phyloP scores from a whole-genome alignment of 257 asterid species.

The Ilex asprella region DNA sequence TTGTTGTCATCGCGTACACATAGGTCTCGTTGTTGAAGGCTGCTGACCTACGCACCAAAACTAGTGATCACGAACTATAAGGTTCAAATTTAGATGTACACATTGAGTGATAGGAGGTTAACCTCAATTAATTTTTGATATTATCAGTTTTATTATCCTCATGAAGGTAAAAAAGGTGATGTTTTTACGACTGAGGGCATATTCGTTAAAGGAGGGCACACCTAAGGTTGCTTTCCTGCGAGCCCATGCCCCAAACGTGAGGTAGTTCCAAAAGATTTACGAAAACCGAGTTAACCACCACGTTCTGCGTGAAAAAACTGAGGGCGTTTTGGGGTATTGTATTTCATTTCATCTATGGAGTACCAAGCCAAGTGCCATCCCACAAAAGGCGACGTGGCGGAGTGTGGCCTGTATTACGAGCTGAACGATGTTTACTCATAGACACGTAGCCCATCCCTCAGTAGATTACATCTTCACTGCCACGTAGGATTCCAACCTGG shows the following conservation, averaged over 20 bases:
- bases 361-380: slow-evolving; percentile 12
- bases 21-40: no score
- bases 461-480: slow-evolving; percentile 12
- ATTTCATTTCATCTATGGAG: background rate
- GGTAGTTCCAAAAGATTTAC: slow-evolving; percentile 23
- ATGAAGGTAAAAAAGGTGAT: no score
- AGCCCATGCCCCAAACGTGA: slow-evolving; percentile 32
- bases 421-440: slow-evolving; percentile 14
- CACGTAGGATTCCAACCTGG: slow-evolving; percentile 33
- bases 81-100: no score
- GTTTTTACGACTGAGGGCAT: slow-evolving; percentile 4
- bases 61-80: no score
- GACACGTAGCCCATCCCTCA: slow-evolving; percentile 34
- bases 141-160: no score
- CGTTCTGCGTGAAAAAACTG: slow-evolving; percentile 14
- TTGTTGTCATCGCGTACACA: no score
- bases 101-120: no score
- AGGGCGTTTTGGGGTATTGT: slow-evolving; percentile 27
- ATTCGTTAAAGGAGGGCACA: background rate
- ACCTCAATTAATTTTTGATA: no score
- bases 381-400: slow-evolving; percentile 41
- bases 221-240: background rate
- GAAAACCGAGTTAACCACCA: slow-evolving; percentile 16
- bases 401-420: slow-evolving; percentile 22
- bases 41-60: no score